Conservation (phyloP, 768 basidiomycete genomes). For the Rhizopogon salebrosus region DNA sequence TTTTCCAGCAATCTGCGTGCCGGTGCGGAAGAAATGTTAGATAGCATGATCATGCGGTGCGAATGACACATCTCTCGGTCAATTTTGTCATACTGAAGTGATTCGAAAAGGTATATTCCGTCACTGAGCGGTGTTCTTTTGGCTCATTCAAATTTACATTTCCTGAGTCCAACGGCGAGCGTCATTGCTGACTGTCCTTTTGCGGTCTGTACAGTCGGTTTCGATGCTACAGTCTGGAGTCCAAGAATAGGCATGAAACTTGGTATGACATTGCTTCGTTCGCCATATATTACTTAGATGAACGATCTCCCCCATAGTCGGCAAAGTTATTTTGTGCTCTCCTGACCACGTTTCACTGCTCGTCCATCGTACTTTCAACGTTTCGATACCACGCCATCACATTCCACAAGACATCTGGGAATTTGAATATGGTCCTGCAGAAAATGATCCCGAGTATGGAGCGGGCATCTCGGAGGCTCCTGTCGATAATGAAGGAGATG, state of each 20-base stretch:
- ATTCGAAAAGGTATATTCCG: slow-evolving; percentile 69
- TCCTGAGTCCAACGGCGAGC: slow-evolving; percentile 56
- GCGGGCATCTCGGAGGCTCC: slow-evolving; percentile 13
- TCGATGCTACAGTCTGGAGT: slow-evolving; percentile 87
- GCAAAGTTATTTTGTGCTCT: slow-evolving; percentile 83
- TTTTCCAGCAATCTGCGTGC: slow-evolving; percentile 67
- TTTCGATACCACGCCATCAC: slow-evolving; percentile 89
- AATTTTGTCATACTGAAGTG: background rate
- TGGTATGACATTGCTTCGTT: slow-evolving; percentile 36
- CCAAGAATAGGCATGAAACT: slow-evolving; percentile 79
- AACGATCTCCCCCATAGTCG: slow-evolving; percentile 41
- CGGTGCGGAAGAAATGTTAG: slow-evolving; percentile 86
- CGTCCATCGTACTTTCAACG: slow-evolving; percentile 89
- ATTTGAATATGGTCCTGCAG: slow-evolving; percentile 81
- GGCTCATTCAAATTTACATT: slow-evolving; percentile 73
- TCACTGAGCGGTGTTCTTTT: slow-evolving; percentile 85
- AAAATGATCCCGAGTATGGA: slow-evolving; percentile 74
- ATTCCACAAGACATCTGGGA: slow-evolving; percentile 77
- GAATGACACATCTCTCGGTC: slow-evolving; percentile 10
- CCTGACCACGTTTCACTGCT: slow-evolving; percentile 91
- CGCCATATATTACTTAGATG: background rate
- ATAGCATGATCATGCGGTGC: slow-evolving; percentile 94
- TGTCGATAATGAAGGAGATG: slow-evolving; percentile 1
- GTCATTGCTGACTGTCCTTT: slow-evolving; percentile 86
- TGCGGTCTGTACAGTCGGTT: slow-evolving; percentile 64